Conservation (phyloP, 1,139 yeast species). For the Arxiozyma telluris region DNA sequence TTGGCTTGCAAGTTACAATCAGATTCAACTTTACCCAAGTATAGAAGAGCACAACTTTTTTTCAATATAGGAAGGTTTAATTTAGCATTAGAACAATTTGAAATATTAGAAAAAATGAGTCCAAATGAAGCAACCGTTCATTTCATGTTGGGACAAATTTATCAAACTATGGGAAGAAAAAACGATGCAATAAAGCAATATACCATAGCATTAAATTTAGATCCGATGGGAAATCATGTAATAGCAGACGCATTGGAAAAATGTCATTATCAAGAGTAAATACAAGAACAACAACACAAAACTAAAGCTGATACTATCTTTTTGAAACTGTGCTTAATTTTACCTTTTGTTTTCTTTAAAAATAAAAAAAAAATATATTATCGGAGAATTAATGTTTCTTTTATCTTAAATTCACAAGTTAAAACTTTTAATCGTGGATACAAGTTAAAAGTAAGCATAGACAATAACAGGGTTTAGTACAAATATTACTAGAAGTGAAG, state of each 20-base stretch:
- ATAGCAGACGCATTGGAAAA: conserved; percentile 76
- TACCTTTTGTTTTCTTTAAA: no score
- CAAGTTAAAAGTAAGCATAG: no score
- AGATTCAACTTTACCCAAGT: conserved; percentile 73
- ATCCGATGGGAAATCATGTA: conserved; percentile 86
- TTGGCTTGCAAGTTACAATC: conserved; percentile 83
- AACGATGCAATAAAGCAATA: conserved; percentile 76
- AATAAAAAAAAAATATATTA: no score
- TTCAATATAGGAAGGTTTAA: conserved; percentile 63
- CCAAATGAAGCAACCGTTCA: conserved; percentile 96
- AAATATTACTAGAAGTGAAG: not conserved
- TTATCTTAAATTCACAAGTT: no score
- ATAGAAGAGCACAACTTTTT: conserved; percentile 78
- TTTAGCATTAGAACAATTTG: conserved; percentile 68
- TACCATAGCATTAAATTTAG: conserved; percentile 82
- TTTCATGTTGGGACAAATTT: conserved; percentile 77
- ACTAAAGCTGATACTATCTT: not conserved
- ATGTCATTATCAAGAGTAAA: conserved; percentile 26
- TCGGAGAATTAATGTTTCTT: not conserved
- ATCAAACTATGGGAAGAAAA: conserved; percentile 66
- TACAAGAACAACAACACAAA: not conserved
- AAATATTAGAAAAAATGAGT: conserved; percentile 60
- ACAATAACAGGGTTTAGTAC: not conserved
- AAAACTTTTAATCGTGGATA: no score
- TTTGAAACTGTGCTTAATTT: not conserved